These are phyloP conservation scores for Leccinum sublutescens DNA, from an alignment of 768 basidiomycete species.

Conservation along the genomic window DNA sequence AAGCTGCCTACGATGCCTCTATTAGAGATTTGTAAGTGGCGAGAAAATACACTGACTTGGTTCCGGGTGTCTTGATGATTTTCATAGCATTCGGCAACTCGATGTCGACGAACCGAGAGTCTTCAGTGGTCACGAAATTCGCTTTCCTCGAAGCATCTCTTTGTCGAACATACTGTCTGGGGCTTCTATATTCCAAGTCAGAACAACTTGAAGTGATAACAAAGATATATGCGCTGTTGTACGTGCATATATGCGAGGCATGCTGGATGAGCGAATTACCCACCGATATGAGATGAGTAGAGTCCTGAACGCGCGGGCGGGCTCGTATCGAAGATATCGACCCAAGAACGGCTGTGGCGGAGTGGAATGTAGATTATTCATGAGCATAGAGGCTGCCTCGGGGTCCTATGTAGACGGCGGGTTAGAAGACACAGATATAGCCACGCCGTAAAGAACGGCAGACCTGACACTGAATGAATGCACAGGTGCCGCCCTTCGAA, in stretches of 20 bases:
- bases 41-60: conserved; percentile 43
- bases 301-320: conserved; percentile 72
- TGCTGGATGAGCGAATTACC: conserved; percentile 8
- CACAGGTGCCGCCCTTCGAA: conserved; percentile 74
- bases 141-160: conserved; percentile 16
- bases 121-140: conserved; percentile 12
- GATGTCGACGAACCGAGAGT: conserved; percentile 38
- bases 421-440: background rate
- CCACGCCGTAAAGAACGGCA: conserved; percentile 12
- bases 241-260: conserved; percentile 14
- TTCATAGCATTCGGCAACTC: conserved; percentile 61
- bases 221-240: conserved; percentile 23
- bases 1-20: conserved; percentile 30
- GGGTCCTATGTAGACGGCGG: conserved; percentile 44
- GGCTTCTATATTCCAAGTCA: conserved; percentile 15
- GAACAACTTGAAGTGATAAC: background rate
- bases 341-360: conserved; percentile 67
- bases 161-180: conserved; percentile 23
- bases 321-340: conserved; percentile 71
- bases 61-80: conserved; percentile 49
- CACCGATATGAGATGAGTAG: conserved; percentile 76
- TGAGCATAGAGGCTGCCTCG: conserved; percentile 53
- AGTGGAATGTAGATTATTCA: conserved; percentile 55
- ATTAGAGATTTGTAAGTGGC: background rate
- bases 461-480: conserved; percentile 86